Evolutionary conservation across 2,329 filamentous ascomycete species (phyloP), one percentile per base, ranked within the genome.

Genomic region (Cercospora sp.): DNA sequence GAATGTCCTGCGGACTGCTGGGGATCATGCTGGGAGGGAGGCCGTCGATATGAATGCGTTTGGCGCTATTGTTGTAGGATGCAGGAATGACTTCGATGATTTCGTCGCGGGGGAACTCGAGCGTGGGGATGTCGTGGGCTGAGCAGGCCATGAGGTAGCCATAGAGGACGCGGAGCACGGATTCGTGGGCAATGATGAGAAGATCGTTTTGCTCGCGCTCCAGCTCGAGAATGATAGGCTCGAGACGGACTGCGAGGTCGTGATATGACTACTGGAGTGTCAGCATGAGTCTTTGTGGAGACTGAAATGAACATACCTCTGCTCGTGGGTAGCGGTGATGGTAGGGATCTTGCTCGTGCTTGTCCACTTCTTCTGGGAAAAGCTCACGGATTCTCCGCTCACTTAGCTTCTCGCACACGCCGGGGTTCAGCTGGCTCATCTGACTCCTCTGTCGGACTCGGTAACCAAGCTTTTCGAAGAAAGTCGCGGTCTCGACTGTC

Each of bases 81-180:
- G 94, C 94, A 3, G 95, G 96, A 68, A 98, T 96, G 78, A 99
- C 97, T 88, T 99, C 95, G 73, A 99, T 97, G 77, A 99, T 98
- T 79, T 99, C 93, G 77, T 99, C 91, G 53, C 95, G 91, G 3
- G 95, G 95, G 76, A 99, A 99, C 73, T 93, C 91, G 70, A 99
- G 87, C 74, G 90, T 91, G 3, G 95, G 95, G 70, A 99, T 99
- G 77, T 97, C 93, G 80, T 91, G 91, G 8, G 96, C 94, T 78
- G 94, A 95, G 82, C 95, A 98, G 74, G 97, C 95, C 95, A 99
- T 99, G 45, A 99, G 85, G 80, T 99, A 99, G 26, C 94, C 94
- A 78, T 99, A 99, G 3, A 99, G 86, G 26, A 99, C 95, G 53
- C 95, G 91, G 58, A 99, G 86, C n/a, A 99, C 95, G 62, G 93